Evolutionary conservation across 2,329 filamentous ascomycete genomes (phyloP).

Genomic region (Fusarium redolens): DNA sequence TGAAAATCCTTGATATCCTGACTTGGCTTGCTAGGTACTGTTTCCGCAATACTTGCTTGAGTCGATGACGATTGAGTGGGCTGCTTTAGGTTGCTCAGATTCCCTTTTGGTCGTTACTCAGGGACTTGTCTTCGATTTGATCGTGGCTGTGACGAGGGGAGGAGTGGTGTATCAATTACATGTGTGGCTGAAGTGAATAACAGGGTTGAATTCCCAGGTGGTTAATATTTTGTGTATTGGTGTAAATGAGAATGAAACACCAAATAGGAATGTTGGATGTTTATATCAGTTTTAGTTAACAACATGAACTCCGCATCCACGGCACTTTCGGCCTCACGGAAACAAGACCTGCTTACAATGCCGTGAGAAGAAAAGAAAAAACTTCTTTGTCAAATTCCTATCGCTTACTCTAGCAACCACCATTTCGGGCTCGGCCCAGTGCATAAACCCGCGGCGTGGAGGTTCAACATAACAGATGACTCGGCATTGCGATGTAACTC

Average conservation of each 20-base stretch:
- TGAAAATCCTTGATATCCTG: slow-evolving; percentile 28
- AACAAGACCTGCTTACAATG: slow-evolving; percentile 22
- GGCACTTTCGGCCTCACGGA: slow-evolving; percentile 22
- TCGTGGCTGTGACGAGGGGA: slow-evolving; percentile 24
- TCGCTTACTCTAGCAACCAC: slow-evolving; percentile 30
- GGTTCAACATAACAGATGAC: slow-evolving; percentile 30
- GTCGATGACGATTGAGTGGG: slow-evolving; percentile 38
- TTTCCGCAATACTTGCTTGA: slow-evolving; percentile 15
- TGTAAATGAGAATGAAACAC: neutral
- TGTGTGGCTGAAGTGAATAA: neutral
- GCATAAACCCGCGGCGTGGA: slow-evolving; percentile 19
- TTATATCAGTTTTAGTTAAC: slow-evolving; percentile 18
- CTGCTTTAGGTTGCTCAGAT: slow-evolving; percentile 28
- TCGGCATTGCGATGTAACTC: slow-evolving; percentile 23
- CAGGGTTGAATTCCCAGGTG: neutral
- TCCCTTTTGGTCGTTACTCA: slow-evolving; percentile 15
- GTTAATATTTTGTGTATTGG: neutral
- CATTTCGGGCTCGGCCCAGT: slow-evolving; percentile 30
- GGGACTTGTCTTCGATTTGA: slow-evolving; percentile 15
- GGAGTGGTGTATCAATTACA: slow-evolving; percentile 10
- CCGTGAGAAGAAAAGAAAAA: neutral
- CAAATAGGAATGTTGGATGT: slow-evolving; percentile 7
- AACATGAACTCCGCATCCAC: neutral
- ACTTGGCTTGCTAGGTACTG: slow-evolving; percentile 8
- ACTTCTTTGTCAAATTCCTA: slow-evolving; percentile 18